Base-by-base conservation (phyloP, 2,329 filamentous ascomycete genomes). In the Polytolypa hystricis region DNA sequence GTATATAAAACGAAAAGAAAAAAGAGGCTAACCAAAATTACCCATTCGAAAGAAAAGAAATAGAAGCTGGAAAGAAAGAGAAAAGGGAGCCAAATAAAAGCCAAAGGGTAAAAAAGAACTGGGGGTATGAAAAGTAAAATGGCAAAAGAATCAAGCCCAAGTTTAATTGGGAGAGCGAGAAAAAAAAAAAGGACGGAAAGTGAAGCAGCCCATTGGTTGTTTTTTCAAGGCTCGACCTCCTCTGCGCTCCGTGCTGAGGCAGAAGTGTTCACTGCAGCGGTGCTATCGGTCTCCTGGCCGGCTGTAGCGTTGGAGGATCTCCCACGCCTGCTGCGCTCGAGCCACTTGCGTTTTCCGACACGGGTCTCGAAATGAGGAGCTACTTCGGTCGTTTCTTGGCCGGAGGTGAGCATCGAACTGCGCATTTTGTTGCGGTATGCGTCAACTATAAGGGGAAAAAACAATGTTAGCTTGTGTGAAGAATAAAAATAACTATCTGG, bases 361-460 rank as follows among this genome's bases (percentile, higher is more conserved):
- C 89, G 77, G 3, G 84, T 91, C 63, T 95, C 86, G 53, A 87
- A 93, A 61, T 95, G 86, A 37, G 84, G 79, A 16, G 84, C 82
- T 17, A 83, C 76, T 14, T 73, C 70, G 38, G 73, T 69, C 30
- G 84, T 72, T 43, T 93, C 84, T 53, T 85, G 79, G 51, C 84
- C 82, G 29, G 78, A 74, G 15, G 74, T 77, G 51, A 93, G 74
- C 64, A 93, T 87, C 38, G 81, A 82, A 47, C 74, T 79, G 45
- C 82, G 77, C 58, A 87, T 91, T 69, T 93, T 94, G 57, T 85
- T 89, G 43, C 89, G 81, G 60, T 95, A 95, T 43, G 83, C 85
- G 59, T 96, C 89, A 60, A 96, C 86, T 93, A 42, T 39, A 25
- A 23, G 9, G 33, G 17, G 15, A 31, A 36, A 28, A 37, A 9